Evolutionary conservation across 352 stramenopile species (phyloP).

Genomic region (Globisporangium takayamanum): DNA sequence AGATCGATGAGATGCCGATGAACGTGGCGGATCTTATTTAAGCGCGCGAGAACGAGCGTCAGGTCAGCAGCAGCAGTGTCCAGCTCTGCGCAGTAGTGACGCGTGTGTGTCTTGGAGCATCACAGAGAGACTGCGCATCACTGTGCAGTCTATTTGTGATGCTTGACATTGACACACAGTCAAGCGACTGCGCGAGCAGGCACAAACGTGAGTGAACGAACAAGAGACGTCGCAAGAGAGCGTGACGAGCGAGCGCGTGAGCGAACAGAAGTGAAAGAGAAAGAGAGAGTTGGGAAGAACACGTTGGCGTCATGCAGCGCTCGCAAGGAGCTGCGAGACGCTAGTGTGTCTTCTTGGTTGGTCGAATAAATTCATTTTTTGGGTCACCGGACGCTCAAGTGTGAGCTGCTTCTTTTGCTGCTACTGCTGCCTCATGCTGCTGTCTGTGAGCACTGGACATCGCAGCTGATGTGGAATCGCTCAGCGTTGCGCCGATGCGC

Average conservation of each 20-base stretch:
- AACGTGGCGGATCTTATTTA: conserved; percentile 99
- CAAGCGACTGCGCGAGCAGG: too few species aligned
- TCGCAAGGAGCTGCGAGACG: neutral
- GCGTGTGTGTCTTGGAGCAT: too few species aligned
- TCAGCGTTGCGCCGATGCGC: too few species aligned
- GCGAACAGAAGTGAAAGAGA: conserved; percentile 28
- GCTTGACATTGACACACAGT: too few species aligned
- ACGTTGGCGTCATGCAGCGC: too few species aligned
- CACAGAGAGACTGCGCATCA: too few species aligned
- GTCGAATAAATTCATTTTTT: conserved; percentile 21
- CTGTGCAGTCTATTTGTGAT: too few species aligned
- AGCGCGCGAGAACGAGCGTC: conserved; percentile 11
- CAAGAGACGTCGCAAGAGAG: neutral
- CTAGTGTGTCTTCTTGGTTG: conserved; percentile 2
- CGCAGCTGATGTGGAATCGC: too few species aligned
- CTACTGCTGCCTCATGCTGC: neutral
- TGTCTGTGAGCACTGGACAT: neutral
- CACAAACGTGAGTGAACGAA: neutral
- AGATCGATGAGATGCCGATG: conserved; percentile 99
- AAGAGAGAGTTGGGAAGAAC: conserved; percentile 10
- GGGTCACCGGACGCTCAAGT: neutral
- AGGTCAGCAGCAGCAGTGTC: neutral
- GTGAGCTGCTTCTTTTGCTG: too few species aligned
- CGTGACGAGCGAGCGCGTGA: conserved; percentile 15
- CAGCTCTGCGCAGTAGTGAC: too few species aligned